A percentile compares a stretch with the other conserved stretches of the same genome.
phyloP scores from a whole-genome alignment of 225 moss, liverwort and hornwort genomes.

The Anthoceros angustus region DNA sequence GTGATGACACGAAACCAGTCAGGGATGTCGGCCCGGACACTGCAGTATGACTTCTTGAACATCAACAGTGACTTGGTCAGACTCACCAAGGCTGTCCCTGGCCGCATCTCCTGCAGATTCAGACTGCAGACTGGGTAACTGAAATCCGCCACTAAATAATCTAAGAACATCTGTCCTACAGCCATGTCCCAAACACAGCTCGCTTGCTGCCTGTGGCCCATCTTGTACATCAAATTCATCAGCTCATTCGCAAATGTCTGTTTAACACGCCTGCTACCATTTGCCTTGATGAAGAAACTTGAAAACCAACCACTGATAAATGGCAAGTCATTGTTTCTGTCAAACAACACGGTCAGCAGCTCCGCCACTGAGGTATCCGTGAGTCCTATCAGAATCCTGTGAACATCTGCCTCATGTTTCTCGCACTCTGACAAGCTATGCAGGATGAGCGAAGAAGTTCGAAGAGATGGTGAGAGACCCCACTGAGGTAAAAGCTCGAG shows the following conservation, averaged over 20 bases:
- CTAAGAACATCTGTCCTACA: not conserved
- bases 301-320: not conserved
- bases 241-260: not conserved
- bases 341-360: not conserved
- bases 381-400: not conserved
- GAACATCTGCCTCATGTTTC: not conserved
- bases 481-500: not conserved
- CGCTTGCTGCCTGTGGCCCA: not conserved
- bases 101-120: not conserved
- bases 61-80: not conserved
- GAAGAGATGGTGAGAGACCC: not conserved
- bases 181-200: not conserved
- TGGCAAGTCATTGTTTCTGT: not conserved
- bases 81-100: not conserved
- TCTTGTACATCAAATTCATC: not conserved
- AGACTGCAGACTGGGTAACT: not conserved
- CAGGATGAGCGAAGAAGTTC: not conserved
- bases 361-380: not conserved
- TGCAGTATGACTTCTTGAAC: not conserved
- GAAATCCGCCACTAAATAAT: not conserved
- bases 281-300: not conserved
- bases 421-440: slow-evolving; percentile 1
- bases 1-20: not conserved
- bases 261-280: not conserved
- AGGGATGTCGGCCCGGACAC: not conserved